Conservation (phyloP, 352 stramenopile genomes). For the Bremia lactucae region DNA sequence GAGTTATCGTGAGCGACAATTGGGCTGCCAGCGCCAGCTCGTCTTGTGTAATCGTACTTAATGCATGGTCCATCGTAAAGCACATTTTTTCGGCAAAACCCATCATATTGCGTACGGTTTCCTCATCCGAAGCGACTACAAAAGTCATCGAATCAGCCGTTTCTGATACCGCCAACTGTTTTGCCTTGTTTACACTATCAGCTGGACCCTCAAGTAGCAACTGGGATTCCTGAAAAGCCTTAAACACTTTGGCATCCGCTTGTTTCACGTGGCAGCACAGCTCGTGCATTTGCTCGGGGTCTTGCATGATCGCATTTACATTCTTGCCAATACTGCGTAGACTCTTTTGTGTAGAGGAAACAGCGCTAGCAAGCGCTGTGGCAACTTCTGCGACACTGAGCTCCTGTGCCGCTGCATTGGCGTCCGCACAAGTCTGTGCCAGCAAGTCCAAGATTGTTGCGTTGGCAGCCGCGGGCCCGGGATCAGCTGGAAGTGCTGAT, state of each 20-base stretch:
- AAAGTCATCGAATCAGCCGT: slow-evolving; percentile 8
- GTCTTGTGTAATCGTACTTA: slow-evolving; percentile 64
- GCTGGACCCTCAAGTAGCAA: slow-evolving; percentile 13
- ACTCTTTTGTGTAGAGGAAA: slow-evolving; percentile 49
- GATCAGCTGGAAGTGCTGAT: not conserved
- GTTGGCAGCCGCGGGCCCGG: slow-evolving; percentile 15
- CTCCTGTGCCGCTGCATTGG: slow-evolving; percentile 36
- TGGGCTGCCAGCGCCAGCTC: slow-evolving; percentile 57
- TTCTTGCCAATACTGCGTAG: slow-evolving; percentile 48
- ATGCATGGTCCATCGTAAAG: slow-evolving; percentile 53
- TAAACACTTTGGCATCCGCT: slow-evolving; percentile 32
- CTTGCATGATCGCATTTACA: slow-evolving; percentile 44
- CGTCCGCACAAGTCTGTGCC: slow-evolving; percentile 52
- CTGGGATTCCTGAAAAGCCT: slow-evolving; percentile 25
- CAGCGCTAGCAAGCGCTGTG: slow-evolving; percentile 32
- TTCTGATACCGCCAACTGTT: slow-evolving; percentile 1
- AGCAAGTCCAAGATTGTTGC: slow-evolving; percentile 57
- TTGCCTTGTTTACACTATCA: not conserved
- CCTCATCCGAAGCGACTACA: slow-evolving; percentile 31
- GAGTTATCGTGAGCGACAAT: slow-evolving; percentile 60
- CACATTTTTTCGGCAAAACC: slow-evolving; percentile 66
- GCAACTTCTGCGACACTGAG: slow-evolving; percentile 50
- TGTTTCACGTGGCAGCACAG: slow-evolving; percentile 46
- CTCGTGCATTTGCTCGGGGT: slow-evolving; percentile 49
- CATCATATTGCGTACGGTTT: slow-evolving; percentile 69